Conservation (phyloP, 306 rosid species). For the Prinsepia uniflora region DNA sequence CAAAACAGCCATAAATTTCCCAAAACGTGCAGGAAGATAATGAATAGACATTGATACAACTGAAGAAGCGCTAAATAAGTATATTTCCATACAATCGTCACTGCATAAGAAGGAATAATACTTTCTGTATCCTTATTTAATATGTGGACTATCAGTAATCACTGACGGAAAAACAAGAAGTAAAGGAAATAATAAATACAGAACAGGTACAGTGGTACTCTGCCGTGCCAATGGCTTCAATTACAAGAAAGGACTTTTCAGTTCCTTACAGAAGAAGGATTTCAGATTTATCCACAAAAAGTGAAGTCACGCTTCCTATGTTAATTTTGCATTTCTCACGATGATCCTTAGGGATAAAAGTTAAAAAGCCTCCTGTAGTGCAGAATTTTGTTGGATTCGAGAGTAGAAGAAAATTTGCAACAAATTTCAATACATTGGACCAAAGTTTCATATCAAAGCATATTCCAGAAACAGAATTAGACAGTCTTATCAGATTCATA, state of each 20-base stretch:
- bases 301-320: neutral
- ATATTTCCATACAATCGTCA: too few relatives aligned
- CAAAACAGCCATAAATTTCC: too few relatives aligned
- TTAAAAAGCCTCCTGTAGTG: neutral
- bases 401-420: neutral
- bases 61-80: too few relatives aligned
- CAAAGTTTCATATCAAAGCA: neutral
- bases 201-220: neutral
- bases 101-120: too few relatives aligned
- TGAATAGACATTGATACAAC: too few relatives aligned
- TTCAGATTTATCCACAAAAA: neutral
- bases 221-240: neutral
- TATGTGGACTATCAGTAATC: too few relatives aligned
- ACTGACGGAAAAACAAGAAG: too few relatives aligned
- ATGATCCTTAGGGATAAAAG: neutral
- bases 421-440: neutral
- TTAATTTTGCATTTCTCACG: neutral
- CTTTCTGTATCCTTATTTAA: too few relatives aligned
- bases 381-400: neutral
- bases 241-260: neutral
- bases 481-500: neutral
- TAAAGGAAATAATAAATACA: neutral
- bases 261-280: neutral
- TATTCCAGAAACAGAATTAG: neutral
- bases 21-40: too few relatives aligned